Evolutionary conservation across 345 rosid genomes (phyloP).

Genomic region (Draba incana): DNA sequence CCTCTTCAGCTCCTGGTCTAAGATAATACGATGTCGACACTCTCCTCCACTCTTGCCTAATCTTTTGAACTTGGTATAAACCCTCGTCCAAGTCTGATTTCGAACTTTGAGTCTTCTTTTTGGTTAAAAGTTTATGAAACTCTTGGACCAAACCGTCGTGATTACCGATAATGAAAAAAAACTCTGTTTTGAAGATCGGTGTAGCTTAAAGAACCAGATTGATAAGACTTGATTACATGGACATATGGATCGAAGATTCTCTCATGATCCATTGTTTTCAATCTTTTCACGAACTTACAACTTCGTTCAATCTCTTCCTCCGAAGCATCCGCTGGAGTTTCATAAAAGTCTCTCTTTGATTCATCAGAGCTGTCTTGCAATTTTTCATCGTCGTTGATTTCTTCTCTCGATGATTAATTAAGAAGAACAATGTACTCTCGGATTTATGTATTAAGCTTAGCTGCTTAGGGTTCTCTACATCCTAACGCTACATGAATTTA

Average conservation of each 20-base stretch:
- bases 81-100: too few species aligned
- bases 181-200: background rate
- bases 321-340: background rate
- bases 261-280: background rate
- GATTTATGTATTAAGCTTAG: too few species aligned
- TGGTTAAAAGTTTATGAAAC: background rate
- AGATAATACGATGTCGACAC: slow-evolving; percentile 13
- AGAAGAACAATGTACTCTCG: too few species aligned
- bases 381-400: background rate
- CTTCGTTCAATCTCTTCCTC: slow-evolving; percentile 12
- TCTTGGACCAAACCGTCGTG: slow-evolving; percentile 1
- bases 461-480: too few species aligned
- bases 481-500: too few species aligned
- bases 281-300: background rate
- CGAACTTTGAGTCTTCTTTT: too few species aligned
- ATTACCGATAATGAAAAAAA: background rate
- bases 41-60: background rate
- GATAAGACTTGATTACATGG: background rate
- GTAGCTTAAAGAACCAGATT: background rate
- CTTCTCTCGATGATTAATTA: too few species aligned
- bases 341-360: background rate
- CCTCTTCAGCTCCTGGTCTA: background rate
- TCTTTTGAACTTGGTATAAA: too few species aligned
- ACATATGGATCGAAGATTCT: background rate
- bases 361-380: background rate